Evolutionary conservation across 2,329 filamentous ascomycete genomes (phyloP), one percentile per base, ranked within the genome.

Genomic region (Aspergillus pseudoglaucus): DNA sequence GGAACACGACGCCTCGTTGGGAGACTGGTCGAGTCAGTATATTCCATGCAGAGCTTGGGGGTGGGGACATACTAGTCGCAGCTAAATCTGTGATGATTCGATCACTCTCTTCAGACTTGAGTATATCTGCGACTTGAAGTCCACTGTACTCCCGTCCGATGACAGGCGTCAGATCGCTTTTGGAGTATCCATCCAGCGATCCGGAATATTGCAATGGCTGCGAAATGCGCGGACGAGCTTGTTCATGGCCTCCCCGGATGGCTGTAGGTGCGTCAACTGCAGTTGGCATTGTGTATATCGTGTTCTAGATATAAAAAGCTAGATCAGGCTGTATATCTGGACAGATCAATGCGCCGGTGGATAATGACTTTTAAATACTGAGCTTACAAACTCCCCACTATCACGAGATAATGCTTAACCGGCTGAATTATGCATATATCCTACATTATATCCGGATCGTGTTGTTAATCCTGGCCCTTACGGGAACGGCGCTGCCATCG

Each of bases 1-100:
- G 84, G 69, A 87, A 85, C 14, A 86, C 81, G 4, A 87, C 83
- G 2, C 83, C 83, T 0, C 84, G 78, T 47, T 80, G 76, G 0
- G 83, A 86, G 55, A 87, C 82, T 84, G 41, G 12, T 8, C n/a
- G 8, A 2, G 23, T 42, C 12, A 42, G 69, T 72, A 65, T 30
- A 67, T 66, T 8, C 32, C 10, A 17, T 15, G 33, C 7, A 18
- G n/a, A 37, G 33, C 7, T 12, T n/a, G 2, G 33, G 5, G 54
- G 71, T 71, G 22, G n/a, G n/a, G n/a, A n/a, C 52, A 20, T 47
- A 85, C 82, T 78, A 0, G 80, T 85, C 50, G 85, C 81, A 25
- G 82, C 84, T 0, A 88, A 69, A 54, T 87, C 84, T 0, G 79
- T 75, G 32, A 87, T 64, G 10, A 85, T 67, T 42, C 81, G 78